phyloP scores from a whole-genome alignment of 2,329 filamentous ascomycete species.

The Phialocephala subalpina region DNA sequence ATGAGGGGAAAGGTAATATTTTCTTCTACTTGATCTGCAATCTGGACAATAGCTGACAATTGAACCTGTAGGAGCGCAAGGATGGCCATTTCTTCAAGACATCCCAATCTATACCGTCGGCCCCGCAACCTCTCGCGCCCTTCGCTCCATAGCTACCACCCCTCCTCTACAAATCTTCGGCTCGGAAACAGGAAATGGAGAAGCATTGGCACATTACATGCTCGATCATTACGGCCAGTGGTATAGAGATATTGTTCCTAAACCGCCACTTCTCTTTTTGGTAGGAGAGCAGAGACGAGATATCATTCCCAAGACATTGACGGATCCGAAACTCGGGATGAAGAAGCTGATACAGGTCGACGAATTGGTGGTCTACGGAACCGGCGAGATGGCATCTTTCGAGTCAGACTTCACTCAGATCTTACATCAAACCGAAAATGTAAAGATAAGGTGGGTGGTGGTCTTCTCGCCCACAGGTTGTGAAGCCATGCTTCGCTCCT shows the following conservation, averaged over 20 bases:
- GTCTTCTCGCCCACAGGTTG: slow-evolving; percentile 76
- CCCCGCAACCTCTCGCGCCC: slow-evolving; percentile 79
- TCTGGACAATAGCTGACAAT: too few relatives aligned
- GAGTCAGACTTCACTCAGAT: slow-evolving; percentile 66
- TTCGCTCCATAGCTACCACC: slow-evolving; percentile 62
- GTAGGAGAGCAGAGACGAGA: slow-evolving; percentile 91
- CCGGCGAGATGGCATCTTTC: slow-evolving; percentile 83
- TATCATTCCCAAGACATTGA: slow-evolving; percentile 85
- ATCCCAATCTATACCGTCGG: slow-evolving; percentile 80
- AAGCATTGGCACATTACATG: slow-evolving; percentile 80
- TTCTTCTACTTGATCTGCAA: too few relatives aligned
- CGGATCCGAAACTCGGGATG: slow-evolving; percentile 59
- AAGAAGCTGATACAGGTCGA: slow-evolving; percentile 69
- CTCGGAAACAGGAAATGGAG: slow-evolving; percentile 84
- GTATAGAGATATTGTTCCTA: slow-evolving; percentile 49
- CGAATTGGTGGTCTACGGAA: slow-evolving; percentile 88
- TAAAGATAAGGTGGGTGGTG: slow-evolving; percentile 71
- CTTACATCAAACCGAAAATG: slow-evolving; percentile 54
- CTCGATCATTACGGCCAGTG: slow-evolving; percentile 74
- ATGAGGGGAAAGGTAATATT: slow-evolving; percentile 48
- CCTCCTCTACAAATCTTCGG: slow-evolving; percentile 73
- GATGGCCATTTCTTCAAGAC: slow-evolving; percentile 62
- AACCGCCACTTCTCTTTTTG: slow-evolving; percentile 76
- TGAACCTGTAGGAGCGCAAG: slow-evolving; percentile 21
- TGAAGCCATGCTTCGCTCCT: slow-evolving; percentile 62